Conservation (phyloP, 768 basidiomycete species). For the Cystobasidium ongulense region DNA sequence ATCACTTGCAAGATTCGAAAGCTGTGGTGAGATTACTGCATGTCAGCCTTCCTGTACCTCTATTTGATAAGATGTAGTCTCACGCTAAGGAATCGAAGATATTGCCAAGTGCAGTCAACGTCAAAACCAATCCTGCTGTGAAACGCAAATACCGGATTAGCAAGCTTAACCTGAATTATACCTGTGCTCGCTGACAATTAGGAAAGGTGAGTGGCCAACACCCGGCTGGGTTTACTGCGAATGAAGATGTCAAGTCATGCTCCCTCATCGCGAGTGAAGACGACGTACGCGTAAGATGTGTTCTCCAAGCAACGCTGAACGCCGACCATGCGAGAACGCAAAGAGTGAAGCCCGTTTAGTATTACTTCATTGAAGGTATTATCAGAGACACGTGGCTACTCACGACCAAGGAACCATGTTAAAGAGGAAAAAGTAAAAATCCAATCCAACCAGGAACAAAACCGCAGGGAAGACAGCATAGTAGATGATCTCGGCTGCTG, state of each 20-base stretch:
- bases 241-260: background rate
- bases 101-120: background rate
- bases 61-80: background rate
- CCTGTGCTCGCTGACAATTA: background rate
- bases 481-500: background rate
- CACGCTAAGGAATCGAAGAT: background rate
- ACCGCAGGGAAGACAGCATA: background rate
- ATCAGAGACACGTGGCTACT: background rate
- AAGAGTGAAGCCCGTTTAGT: background rate
- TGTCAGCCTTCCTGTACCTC: background rate
- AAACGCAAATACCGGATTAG: background rate
- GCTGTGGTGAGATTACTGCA: background rate
- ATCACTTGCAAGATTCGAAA: constrained; percentile 4
- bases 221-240: constrained; percentile 1
- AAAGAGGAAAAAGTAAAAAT: constrained; percentile 5
- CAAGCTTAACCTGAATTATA: background rate
- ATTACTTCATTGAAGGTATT: too few species aligned
- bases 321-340: background rate
- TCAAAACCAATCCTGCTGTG: background rate
- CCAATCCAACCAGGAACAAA: background rate
- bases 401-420: background rate
- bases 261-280: background rate
- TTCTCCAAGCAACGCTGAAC: background rate
- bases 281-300: background rate
- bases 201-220: constrained; percentile 9